A percentile compares a stretch with the other conserved stretches of the same genome.
Evolutionary conservation across 2,329 filamentous ascomycete genomes (phyloP).

Genomic region (Aspergillus sp.): DNA sequence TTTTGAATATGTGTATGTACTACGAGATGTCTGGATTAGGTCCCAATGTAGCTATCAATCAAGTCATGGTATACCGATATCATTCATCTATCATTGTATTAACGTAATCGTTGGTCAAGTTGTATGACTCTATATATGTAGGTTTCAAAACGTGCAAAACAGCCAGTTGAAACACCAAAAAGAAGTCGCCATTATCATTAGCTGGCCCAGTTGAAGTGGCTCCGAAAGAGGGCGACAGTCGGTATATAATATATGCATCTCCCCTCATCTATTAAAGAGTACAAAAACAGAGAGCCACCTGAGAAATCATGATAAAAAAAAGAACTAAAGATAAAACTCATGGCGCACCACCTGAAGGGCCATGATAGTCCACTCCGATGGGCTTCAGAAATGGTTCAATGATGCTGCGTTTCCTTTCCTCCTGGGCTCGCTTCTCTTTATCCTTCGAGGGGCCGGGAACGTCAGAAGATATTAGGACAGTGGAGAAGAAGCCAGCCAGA

Average conservation of each 20-base stretch:
- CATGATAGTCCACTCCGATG: slow-evolving; percentile 34
- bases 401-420: slow-evolving; percentile 65
- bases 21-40: neutral
- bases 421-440: slow-evolving; percentile 59
- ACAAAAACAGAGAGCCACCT: neutral
- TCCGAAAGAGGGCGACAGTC: neutral
- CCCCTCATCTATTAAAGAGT: neutral
- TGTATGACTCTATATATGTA: neutral
- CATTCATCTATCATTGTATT: neutral
- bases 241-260: neutral
- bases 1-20: neutral
- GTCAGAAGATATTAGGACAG: slow-evolving; percentile 58
- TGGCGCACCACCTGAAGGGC: slow-evolving; percentile 31
- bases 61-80: neutral
- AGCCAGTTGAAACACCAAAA: neutral
- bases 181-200: neutral
- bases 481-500: slow-evolving; percentile 66
- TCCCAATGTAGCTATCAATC: neutral
- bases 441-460: slow-evolving; percentile 45
- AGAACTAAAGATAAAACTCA: neutral
- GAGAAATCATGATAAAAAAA: neutral
- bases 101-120: neutral
- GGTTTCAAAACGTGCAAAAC: neutral
- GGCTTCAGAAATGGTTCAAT: slow-evolving; percentile 68
- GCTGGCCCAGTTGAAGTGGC: neutral